Conservation (phyloP, 345 rosid genomes). For the Erucastrum elatum region DNA sequence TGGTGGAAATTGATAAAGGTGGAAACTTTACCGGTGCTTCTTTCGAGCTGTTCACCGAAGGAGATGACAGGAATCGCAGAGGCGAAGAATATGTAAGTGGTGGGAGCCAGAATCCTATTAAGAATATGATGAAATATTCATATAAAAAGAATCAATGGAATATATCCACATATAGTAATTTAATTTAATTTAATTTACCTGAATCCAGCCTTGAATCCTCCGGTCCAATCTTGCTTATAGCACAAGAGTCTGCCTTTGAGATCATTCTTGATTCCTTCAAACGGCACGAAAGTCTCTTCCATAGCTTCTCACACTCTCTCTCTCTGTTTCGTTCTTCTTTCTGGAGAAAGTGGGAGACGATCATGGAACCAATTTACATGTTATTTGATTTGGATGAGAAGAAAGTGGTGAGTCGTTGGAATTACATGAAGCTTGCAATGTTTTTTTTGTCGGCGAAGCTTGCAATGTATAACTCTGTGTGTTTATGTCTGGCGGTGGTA, state of each 20-base stretch:
- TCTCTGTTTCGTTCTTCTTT: too few relatives aligned
- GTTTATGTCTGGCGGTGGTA: too few relatives aligned
- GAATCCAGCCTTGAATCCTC: constrained; percentile 81
- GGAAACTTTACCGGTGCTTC: constrained; percentile 63
- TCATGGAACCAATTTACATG: constrained; percentile 34
- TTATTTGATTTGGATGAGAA: not conserved
- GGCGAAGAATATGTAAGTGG: constrained; percentile 96
- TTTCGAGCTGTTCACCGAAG: constrained; percentile 93
- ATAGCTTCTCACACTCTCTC: constrained; percentile 25
- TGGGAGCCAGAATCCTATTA: constrained; percentile 97
- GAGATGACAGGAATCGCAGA: constrained; percentile 99
- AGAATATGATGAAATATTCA: not conserved
- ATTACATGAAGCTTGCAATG: too few relatives aligned
- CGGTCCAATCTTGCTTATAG: constrained; percentile 92
- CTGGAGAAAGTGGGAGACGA: constrained; percentile 1
- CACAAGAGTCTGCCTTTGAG: constrained; percentile 77
- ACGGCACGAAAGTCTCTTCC: constrained; percentile 94
- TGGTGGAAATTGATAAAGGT: not conserved
- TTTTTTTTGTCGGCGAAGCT: too few relatives aligned
- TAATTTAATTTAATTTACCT: constrained; percentile 44
- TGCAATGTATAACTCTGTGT: too few relatives aligned
- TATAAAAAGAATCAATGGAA: not conserved
- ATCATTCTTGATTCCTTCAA: constrained; percentile 86
- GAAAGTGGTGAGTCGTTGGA: too few relatives aligned
- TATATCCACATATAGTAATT: not conserved